These are phyloP conservation scores for Rostrohypoxylon terebratum DNA, from an alignment of 495 filamentous ascomycete species.

Conservation along the genomic window DNA sequence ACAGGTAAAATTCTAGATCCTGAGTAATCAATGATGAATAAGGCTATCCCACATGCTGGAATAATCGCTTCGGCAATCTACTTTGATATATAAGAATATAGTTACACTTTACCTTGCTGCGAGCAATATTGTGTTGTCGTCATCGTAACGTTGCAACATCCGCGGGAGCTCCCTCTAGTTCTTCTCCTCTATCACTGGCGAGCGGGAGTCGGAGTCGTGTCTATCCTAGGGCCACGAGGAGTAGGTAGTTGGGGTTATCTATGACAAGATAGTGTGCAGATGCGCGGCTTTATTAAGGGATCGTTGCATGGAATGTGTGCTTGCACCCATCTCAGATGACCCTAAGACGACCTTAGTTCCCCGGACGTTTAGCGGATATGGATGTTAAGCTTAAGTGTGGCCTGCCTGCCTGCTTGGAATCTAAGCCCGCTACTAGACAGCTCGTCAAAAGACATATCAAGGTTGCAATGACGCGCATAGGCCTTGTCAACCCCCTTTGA, in stretches of 20 bases:
- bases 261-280: constrained; percentile 24
- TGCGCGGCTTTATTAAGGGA: constrained; percentile 30
- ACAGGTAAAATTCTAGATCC: not conserved
- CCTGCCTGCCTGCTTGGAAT: constrained; percentile 23
- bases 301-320: constrained; percentile 43
- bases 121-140: constrained; percentile 13
- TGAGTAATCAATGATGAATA: not conserved
- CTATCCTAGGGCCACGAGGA: constrained; percentile 17
- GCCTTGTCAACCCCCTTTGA: constrained; percentile 35
- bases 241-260: constrained; percentile 33
- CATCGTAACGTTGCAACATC: constrained; percentile 42
- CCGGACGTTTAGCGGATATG: constrained; percentile 25
- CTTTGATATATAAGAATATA: constrained; percentile 17
- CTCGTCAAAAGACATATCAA: constrained; percentile 41
- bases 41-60: not conserved
- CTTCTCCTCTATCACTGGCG: constrained; percentile 18
- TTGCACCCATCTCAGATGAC: constrained; percentile 38
- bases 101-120: constrained; percentile 12
- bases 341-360: constrained; percentile 33
- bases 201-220: constrained; percentile 14
- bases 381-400: constrained; percentile 30
- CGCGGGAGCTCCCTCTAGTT: constrained; percentile 20
- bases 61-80: constrained; percentile 3
- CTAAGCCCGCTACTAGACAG: constrained; percentile 8
- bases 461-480: constrained; percentile 44